These are phyloP conservation scores for Brassica cretica DNA, from an alignment of 345 rosid genomes.

Conservation along the genomic window DNA sequence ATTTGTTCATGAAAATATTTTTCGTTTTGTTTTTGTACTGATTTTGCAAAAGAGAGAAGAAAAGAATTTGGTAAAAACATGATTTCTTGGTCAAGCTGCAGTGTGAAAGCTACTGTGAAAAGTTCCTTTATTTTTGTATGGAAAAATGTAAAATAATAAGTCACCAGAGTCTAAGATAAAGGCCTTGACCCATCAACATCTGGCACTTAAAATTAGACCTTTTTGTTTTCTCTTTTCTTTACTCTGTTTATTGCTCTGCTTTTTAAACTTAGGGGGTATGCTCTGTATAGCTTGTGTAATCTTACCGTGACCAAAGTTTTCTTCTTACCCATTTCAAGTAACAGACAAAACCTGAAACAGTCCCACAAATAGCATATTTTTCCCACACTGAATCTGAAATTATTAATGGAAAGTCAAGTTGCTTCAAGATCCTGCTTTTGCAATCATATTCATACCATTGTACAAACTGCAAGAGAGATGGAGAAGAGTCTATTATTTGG, in stretches of 20 bases:
- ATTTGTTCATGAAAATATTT: neutral
- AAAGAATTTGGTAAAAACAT: constrained; percentile 21
- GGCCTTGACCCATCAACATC: constrained; percentile 78
- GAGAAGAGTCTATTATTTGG: constrained; percentile 16
- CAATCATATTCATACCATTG: constrained; percentile 24
- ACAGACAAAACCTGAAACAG: constrained; percentile 42
- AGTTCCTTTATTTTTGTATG: constrained; percentile 26
- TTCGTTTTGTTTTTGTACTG: neutral
- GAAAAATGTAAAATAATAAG: constrained; percentile 30
- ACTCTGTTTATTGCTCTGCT: constrained; percentile 31
- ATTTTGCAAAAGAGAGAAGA: constrained; percentile 10
- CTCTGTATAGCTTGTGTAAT: constrained; percentile 32
- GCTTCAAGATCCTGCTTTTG: constrained; percentile 31
- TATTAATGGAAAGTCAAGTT: constrained; percentile 37
- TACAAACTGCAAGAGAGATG: constrained; percentile 19
- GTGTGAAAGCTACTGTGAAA: constrained; percentile 49
- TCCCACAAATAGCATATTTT: constrained; percentile 34
- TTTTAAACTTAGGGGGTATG: constrained; percentile 24
- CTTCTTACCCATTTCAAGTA: constrained; percentile 31
- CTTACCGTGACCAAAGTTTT: constrained; percentile 36
- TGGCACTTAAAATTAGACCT: constrained; percentile 68
- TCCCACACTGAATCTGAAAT: constrained; percentile 46
- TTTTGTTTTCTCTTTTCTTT: constrained; percentile 22
- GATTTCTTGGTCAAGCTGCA: constrained; percentile 39
- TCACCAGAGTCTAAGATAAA: constrained; percentile 42